Percentiles rank a stretch among this genome's conserved stretches.
Conservation (phyloP, 768 basidiomycete species). For the Lentinula edodes region DNA sequence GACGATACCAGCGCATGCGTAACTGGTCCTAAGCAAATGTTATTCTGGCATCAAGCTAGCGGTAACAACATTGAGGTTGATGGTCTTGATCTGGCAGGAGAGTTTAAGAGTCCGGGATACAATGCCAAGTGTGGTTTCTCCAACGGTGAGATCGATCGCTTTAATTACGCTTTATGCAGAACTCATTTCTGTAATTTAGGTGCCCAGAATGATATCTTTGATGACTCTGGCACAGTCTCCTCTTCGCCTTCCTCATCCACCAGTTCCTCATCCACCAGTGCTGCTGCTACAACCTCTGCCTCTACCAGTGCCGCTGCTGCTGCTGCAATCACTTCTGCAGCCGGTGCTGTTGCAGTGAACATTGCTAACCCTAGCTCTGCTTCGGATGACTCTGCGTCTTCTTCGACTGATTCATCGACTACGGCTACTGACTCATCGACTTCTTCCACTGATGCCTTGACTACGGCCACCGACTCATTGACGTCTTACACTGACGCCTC, state of each 20-base stretch:
- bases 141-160: slow-evolving; percentile 28
- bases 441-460: not conserved
- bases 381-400: not conserved
- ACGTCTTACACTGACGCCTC: not conserved
- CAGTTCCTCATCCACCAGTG: not conserved
- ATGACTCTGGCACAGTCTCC: not conserved
- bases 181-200: slow-evolving; percentile 17
- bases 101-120: slow-evolving; percentile 41
- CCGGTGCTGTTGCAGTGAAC: not conserved
- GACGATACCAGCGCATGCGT: slow-evolving; percentile 34
- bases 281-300: not conserved
- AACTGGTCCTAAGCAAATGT: slow-evolving; percentile 49
- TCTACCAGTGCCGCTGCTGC: not conserved
- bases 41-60: slow-evolving; percentile 46
- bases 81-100: slow-evolving; percentile 33
- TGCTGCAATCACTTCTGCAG: not conserved
- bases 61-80: slow-evolving; percentile 43
- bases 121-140: slow-evolving; percentile 43
- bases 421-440: not conserved
- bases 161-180: not conserved
- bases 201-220: slow-evolving; percentile 41
- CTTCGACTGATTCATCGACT: not conserved
- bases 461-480: not conserved
- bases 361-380: not conserved
- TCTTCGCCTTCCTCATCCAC: not conserved